Conservation (phyloP, 495 filamentous ascomycete species). For the Penicillium canescens region DNA sequence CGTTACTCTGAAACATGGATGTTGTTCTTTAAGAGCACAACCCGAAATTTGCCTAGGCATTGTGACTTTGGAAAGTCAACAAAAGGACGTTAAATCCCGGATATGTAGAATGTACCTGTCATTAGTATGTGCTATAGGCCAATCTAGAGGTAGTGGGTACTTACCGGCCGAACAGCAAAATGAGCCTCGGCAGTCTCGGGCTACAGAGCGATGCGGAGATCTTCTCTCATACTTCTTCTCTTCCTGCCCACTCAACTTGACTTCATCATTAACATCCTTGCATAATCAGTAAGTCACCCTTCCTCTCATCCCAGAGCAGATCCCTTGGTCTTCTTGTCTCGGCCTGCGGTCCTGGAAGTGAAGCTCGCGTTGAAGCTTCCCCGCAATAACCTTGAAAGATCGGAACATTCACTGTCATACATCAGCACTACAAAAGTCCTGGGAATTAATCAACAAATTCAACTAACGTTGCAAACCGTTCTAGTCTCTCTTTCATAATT, state of each 20-base stretch:
- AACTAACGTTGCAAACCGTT: neutral
- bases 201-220: constrained; percentile 19
- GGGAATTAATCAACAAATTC: neutral
- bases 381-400: constrained; percentile 16
- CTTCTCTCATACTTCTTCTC: constrained; percentile 4
- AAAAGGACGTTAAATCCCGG: too few species aligned
- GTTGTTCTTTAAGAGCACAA: too few species aligned
- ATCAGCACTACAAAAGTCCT: neutral
- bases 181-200: constrained; percentile 31
- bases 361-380: constrained; percentile 18
- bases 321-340: neutral
- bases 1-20: too few species aligned
- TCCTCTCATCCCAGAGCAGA: neutral
- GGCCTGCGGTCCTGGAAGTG: neutral
- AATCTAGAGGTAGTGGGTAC: constrained; percentile 14
- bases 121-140: too few species aligned
- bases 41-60: too few species aligned
- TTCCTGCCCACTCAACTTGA: neutral
- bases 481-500: constrained; percentile 8
- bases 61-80: too few species aligned
- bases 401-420: constrained; percentile 5
- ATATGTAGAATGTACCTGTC: too few species aligned
- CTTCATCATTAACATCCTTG: neutral
- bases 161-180: constrained; percentile 11
- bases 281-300: constrained; percentile 17